A percentile compares a stretch with the other conserved stretches of the same genome.
phyloP scores from a whole-genome alignment of 768 basidiomycete genomes.

The Calocybe cyanea region DNA sequence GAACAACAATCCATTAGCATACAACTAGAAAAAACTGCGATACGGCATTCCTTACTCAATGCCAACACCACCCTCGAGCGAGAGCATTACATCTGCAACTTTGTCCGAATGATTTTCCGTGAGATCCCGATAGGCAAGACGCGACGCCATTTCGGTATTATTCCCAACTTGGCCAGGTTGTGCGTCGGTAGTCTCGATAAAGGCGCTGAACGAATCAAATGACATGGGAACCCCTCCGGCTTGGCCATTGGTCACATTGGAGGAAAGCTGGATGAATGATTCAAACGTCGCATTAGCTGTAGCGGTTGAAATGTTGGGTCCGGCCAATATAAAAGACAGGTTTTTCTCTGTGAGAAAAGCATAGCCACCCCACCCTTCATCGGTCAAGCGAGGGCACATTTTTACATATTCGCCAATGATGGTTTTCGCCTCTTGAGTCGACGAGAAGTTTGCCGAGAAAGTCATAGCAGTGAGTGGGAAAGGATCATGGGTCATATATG shows the following conservation, averaged over 20 bases:
- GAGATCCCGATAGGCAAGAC: slow-evolving; percentile 1
- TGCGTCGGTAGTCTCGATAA: background rate
- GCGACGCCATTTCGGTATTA: slow-evolving; percentile 8
- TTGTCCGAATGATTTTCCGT: slow-evolving; percentile 2
- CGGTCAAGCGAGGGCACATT: slow-evolving; percentile 31
- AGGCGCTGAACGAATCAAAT: slow-evolving; percentile 21
- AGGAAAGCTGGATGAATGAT: slow-evolving; percentile 28
- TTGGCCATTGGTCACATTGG: slow-evolving; percentile 16
- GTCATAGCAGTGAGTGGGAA: slow-evolving; percentile 27
- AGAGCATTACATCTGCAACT: slow-evolving; percentile 13
- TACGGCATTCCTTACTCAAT: background rate
- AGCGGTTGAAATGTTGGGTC: slow-evolving; percentile 31
- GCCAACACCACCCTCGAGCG: slow-evolving; percentile 3
- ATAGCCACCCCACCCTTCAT: slow-evolving; percentile 43
- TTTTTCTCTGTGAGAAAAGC: slow-evolving; percentile 14
- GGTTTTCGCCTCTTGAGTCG: slow-evolving; percentile 21
- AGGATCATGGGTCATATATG: slow-evolving; percentile 39
- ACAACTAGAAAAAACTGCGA: background rate
- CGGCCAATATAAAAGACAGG: slow-evolving; percentile 23
- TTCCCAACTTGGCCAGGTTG: slow-evolving; percentile 4
- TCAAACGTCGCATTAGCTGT: slow-evolving; percentile 30
- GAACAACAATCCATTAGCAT: background rate
- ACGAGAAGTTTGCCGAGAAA: slow-evolving; percentile 28
- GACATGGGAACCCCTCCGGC: slow-evolving; percentile 7
- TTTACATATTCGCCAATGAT: slow-evolving; percentile 32